These are phyloP conservation scores for Daldinia childiae DNA, from an alignment of 495 filamentous ascomycete genomes.

Conservation along the genomic window DNA sequence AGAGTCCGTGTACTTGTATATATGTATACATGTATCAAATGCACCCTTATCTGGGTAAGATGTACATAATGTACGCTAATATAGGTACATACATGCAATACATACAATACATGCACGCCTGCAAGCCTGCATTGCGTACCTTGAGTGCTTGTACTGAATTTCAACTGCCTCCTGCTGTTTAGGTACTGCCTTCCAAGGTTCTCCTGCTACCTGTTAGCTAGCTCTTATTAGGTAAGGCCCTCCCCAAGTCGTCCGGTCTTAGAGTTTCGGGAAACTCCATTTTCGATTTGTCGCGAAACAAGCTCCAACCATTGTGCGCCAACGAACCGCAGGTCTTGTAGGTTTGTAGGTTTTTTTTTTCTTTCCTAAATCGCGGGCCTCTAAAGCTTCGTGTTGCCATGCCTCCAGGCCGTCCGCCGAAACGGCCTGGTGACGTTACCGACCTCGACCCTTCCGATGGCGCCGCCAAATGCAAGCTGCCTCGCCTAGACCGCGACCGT, in stretches of 20 bases:
- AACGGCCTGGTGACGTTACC: slow-evolving; percentile 54
- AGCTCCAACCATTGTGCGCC: slow-evolving; percentile 37
- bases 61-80: slow-evolving; percentile 1
- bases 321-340: slow-evolving; percentile 16
- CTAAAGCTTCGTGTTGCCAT: slow-evolving; percentile 45
- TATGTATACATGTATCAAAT: background rate
- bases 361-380: slow-evolving; percentile 6
- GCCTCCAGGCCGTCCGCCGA: slow-evolving; percentile 50
- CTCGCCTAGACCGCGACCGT: slow-evolving; percentile 55
- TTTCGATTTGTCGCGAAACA: slow-evolving; percentile 40
- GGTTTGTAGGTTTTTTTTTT: background rate
- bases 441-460: slow-evolving; percentile 42
- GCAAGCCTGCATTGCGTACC: background rate
- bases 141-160: background rate
- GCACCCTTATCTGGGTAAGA: background rate
- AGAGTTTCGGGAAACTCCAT: slow-evolving; percentile 46
- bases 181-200: too few species aligned
- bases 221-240: slow-evolving; percentile 22
- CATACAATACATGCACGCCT: slow-evolving; percentile 4
- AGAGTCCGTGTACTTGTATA: background rate
- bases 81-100: slow-evolving; percentile 9
- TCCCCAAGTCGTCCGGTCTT: slow-evolving; percentile 21
- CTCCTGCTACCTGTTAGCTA: slow-evolving; percentile 2
- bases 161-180: background rate
- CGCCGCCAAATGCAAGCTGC: slow-evolving; percentile 55